Evolutionary conservation across 169 alveolate species (phyloP).

Genomic region (Eimeria praecox): DNA sequence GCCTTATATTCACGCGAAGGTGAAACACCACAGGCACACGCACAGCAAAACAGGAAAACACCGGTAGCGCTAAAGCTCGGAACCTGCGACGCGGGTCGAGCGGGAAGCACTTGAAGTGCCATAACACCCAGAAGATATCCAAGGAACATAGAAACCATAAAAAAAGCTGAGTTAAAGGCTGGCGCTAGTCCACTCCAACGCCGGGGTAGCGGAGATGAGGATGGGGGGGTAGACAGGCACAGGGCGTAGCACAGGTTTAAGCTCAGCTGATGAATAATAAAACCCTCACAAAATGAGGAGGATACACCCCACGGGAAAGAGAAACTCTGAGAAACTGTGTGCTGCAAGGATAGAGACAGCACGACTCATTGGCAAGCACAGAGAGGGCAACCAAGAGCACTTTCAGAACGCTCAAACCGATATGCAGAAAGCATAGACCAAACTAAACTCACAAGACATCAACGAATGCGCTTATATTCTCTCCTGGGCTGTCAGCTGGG

Average conservation of each 20-base stretch:
- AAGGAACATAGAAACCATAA: neutral
- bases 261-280: neutral
- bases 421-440: neutral
- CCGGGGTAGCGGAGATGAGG: neutral
- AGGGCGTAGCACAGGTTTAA: neutral
- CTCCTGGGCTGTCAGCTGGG: neutral
- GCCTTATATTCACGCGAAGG: neutral
- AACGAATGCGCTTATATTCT: neutral
- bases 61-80: neutral
- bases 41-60: neutral
- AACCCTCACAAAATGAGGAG: neutral
- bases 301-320: neutral
- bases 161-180: neutral
- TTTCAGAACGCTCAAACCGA: neutral
- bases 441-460: conserved; percentile 17
- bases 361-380: neutral
- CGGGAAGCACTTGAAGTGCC: neutral
- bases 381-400: neutral
- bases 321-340: neutral
- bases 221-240: no score
- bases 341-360: neutral
- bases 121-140: neutral
- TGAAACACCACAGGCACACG: conserved; percentile 19
- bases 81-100: neutral
- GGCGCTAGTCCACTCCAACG: neutral